Conservation (phyloP, 1,284 basidiomycete genomes). For the Sphaerobolus stellatus region DNA sequence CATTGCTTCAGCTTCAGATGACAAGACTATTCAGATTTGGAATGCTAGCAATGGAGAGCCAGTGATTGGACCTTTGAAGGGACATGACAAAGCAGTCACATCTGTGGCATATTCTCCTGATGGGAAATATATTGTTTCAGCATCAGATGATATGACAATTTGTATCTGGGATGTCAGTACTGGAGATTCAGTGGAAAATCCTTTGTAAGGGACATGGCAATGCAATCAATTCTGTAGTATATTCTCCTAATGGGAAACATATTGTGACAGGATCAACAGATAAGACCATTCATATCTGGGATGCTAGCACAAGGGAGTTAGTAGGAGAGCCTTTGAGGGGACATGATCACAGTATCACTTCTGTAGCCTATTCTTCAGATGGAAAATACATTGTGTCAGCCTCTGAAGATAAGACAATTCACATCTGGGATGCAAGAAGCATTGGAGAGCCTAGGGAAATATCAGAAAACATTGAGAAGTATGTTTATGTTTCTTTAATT, state of each 20-base stretch:
- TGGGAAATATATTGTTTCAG: neutral
- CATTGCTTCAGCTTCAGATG: slow-evolving; percentile 85
- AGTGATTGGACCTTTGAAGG: no score
- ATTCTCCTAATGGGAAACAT: slow-evolving; percentile 16
- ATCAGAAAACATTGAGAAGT: no score
- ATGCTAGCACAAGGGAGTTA: slow-evolving; percentile 5
- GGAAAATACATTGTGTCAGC: slow-evolving; percentile 32
- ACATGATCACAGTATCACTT: neutral
- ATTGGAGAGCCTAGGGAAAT: no score
- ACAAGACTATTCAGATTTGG: slow-evolving; percentile 90
- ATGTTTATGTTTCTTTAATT: no score
- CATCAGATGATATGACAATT: neutral
- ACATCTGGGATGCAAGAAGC: slow-evolving; percentile 24
- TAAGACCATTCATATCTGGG: slow-evolving; percentile 17
- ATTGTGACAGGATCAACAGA: slow-evolving; percentile 18
- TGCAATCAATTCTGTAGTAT: slow-evolving; percentile 15
- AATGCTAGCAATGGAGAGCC: slow-evolving; percentile 40
- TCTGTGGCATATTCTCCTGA: slow-evolving; percentile 22
- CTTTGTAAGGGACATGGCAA: slow-evolving; percentile 20
- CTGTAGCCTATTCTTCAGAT: slow-evolving; percentile 29
- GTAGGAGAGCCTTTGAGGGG: no score
- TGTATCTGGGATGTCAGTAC: slow-evolving; percentile 4
- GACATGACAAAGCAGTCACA: slow-evolving; percentile 21
- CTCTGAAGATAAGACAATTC: slow-evolving; percentile 30
- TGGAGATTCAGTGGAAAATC: slow-evolving; percentile 1